phyloP scores from a whole-genome alignment of 202 grass and related monocot genomes.

The Hordeum pubiflorum region DNA sequence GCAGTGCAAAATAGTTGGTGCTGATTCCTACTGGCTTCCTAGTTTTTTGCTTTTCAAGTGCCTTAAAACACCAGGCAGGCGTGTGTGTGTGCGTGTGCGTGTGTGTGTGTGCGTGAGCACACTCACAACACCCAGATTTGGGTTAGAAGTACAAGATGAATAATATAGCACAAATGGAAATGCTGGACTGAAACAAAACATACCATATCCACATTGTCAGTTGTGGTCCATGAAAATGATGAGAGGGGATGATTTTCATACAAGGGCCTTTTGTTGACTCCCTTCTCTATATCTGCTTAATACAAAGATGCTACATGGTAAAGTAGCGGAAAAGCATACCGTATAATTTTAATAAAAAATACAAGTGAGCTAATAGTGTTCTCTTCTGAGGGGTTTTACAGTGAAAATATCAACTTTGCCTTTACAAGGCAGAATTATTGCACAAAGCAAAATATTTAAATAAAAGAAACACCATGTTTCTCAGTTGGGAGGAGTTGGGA shows the following conservation, averaged over 20 bases:
- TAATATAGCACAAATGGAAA: background rate
- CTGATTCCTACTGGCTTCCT: background rate
- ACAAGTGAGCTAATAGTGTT: background rate
- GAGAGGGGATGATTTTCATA: conserved; percentile 62
- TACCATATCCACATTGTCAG: conserved; percentile 74
- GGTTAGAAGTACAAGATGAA: background rate
- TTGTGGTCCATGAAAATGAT: conserved; percentile 76
- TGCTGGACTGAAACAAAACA: conserved; percentile 8
- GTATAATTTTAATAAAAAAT: background rate
- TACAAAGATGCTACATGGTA: background rate
- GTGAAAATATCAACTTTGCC: background rate
- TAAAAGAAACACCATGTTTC: background rate
- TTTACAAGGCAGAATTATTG: background rate
- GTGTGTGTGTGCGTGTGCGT: background rate
- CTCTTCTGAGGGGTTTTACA: background rate
- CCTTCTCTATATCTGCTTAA: conserved; percentile 66
- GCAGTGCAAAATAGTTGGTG: background rate
- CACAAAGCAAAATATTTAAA: background rate
- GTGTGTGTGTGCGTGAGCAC: background rate
- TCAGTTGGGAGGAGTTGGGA: background rate
- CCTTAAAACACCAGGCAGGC: background rate
- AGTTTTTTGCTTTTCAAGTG: background rate
- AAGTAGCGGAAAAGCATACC: background rate
- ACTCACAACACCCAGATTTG: background rate
- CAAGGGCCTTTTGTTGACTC: conserved; percentile 55